Evolutionary conservation across 306 rosid species (phyloP).

Genomic region (Casuarina equisetifolia): DNA sequence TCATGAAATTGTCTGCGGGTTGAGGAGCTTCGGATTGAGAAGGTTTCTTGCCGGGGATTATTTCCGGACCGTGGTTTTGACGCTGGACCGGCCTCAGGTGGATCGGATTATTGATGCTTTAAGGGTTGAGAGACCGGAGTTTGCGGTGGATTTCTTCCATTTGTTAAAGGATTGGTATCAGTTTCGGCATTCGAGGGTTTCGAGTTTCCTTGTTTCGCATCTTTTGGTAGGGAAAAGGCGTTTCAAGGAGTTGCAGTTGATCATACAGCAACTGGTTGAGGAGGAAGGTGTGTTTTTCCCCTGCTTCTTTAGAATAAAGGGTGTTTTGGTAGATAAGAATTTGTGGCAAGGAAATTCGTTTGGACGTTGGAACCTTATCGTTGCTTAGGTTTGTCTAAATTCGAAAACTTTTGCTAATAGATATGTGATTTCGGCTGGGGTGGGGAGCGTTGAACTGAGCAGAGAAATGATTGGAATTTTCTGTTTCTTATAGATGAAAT

Average conservation of each 20-base stretch:
- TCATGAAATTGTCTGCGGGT: constrained; percentile 36
- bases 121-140: constrained; percentile 37
- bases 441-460: background rate
- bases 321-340: background rate
- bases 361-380: background rate
- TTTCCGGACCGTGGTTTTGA: constrained; percentile 23
- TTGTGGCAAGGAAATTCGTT: background rate
- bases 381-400: background rate
- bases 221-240: constrained; percentile 33
- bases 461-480: background rate
- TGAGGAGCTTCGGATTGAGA: constrained; percentile 38
- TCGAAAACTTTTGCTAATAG: background rate
- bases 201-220: constrained; percentile 31
- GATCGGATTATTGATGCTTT: constrained; percentile 35
- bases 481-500: background rate
- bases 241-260: constrained; percentile 40
- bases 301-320: background rate
- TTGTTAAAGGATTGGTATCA: constrained; percentile 33
- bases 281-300: constrained; percentile 39
- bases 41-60: constrained; percentile 23
- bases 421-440: background rate
- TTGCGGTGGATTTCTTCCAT: constrained; percentile 43
- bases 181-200: constrained; percentile 40
- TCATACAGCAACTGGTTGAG: constrained; percentile 36
- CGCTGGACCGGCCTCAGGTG: constrained; percentile 38